These are phyloP conservation scores for Cladosporium cucumerinum DNA, from an alignment of 2,329 filamentous ascomycete genomes.

Conservation along the genomic window DNA sequence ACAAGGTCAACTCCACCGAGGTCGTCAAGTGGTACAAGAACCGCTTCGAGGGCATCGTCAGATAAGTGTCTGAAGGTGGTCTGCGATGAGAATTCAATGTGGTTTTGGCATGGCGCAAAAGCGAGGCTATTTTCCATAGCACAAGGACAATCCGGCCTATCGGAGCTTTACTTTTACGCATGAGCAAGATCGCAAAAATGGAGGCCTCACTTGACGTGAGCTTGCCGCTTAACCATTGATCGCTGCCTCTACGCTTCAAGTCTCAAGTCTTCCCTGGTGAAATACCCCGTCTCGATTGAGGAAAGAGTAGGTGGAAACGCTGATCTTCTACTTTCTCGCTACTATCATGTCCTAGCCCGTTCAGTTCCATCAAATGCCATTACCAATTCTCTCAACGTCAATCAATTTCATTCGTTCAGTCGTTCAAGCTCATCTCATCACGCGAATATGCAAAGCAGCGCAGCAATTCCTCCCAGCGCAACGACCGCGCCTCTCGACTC, in stretches of 20 bases:
- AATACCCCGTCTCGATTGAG: not conserved
- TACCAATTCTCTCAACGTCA: not conserved
- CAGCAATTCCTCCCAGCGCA: constrained; percentile 11
- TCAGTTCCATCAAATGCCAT: not conserved
- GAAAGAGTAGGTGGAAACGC: constrained; percentile 12
- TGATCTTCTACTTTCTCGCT: constrained; percentile 8
- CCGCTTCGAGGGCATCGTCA: constrained; percentile 97
- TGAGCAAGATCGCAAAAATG: constrained; percentile 38
- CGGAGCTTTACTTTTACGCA: constrained; percentile 32
- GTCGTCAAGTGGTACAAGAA: constrained; percentile 97
- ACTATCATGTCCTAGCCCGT: constrained; percentile 5
- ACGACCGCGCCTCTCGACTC: constrained; percentile 4
- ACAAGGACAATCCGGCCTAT: constrained; percentile 36
- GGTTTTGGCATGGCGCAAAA: constrained; percentile 26
- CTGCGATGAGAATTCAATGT: constrained; percentile 23
- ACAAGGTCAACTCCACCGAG: constrained; percentile 92
- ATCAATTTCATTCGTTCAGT: not conserved
- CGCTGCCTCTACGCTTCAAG: constrained; percentile 30
- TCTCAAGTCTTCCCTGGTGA: constrained; percentile 15
- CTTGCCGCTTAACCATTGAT: constrained; percentile 37
- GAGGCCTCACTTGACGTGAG: constrained; percentile 34
- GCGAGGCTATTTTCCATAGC: constrained; percentile 26
- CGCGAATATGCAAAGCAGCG: constrained; percentile 13
- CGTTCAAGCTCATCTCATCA: not conserved
- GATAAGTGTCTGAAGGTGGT: constrained; percentile 61